phyloP scores from a whole-genome alignment of 345 rosid genomes.

The Eucalyptus marginata region DNA sequence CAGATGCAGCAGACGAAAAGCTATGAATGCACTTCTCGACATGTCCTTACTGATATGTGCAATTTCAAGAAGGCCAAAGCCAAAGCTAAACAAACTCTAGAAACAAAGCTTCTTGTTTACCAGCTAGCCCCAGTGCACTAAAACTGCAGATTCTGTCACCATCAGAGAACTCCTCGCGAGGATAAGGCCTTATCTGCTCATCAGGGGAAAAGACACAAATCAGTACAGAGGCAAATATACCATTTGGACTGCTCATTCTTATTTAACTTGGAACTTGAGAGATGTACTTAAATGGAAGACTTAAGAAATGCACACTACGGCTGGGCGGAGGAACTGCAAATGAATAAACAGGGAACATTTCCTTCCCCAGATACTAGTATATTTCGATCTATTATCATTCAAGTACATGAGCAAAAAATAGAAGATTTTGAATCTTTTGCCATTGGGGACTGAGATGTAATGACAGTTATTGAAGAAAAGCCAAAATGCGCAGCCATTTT shows the following conservation, averaged over 20 bases:
- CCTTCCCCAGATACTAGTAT: background rate
- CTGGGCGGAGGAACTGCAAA: background rate
- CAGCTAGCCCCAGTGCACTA: slow-evolving; percentile 53
- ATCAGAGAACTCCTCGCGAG: slow-evolving; percentile 44
- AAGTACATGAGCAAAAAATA: background rate
- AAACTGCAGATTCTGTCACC: slow-evolving; percentile 39
- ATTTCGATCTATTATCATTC: background rate
- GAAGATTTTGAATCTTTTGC: background rate
- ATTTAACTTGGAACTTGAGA: background rate
- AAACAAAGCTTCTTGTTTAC: slow-evolving; percentile 75
- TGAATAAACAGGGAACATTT: background rate
- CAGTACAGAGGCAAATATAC: background rate
- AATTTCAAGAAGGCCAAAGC: background rate
- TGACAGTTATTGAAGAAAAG: background rate
- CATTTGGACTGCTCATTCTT: background rate
- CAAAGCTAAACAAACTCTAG: slow-evolving; percentile 44
- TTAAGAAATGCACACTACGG: background rate
- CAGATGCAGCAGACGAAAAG: background rate
- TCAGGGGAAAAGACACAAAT: background rate
- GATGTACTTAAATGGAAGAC: background rate
- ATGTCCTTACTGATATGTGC: background rate
- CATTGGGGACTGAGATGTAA: background rate
- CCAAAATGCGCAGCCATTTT: background rate
- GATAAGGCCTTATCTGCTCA: slow-evolving; percentile 73
- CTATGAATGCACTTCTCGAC: background rate